These are phyloP conservation scores for Carpinus fangiana DNA, from an alignment of 306 rosid species.

Conservation along the genomic window DNA sequence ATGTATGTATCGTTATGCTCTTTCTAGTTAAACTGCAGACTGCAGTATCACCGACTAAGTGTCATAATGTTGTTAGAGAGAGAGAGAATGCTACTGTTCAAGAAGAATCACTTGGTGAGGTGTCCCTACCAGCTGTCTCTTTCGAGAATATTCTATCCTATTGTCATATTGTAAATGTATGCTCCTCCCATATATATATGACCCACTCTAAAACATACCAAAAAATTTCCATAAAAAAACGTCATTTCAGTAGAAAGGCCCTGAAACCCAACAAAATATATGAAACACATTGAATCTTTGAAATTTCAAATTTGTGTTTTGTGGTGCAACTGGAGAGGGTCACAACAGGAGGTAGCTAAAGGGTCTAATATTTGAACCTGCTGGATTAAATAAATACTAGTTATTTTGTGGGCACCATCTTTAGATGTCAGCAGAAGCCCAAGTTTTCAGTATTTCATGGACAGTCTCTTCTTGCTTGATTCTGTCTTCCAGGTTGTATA, in stretches of 20 bases:
- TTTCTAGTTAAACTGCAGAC: neutral
- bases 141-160: no score
- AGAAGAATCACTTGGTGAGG: no score
- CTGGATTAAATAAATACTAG: neutral
- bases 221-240: neutral
- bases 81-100: no score
- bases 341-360: neutral
- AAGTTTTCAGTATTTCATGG: neutral
- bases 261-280: neutral
- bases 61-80: neutral
- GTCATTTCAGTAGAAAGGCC: neutral
- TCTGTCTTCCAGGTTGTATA: neutral
- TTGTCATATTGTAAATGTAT: no score
- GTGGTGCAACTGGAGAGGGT: neutral
- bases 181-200: no score
- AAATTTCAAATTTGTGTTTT: neutral
- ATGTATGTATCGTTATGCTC: neutral
- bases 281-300: neutral
- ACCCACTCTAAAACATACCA: neutral
- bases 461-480: neutral
- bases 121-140: no score
- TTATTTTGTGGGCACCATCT: no score
- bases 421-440: no score
- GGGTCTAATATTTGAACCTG: neutral
- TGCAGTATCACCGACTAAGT: neutral